Percentiles rank a stretch among this genome's conserved stretches.
These are phyloP conservation scores for Puccinia horiana DNA, from an alignment of 1,284 basidiomycete genomes.

Conservation along the genomic window DNA sequence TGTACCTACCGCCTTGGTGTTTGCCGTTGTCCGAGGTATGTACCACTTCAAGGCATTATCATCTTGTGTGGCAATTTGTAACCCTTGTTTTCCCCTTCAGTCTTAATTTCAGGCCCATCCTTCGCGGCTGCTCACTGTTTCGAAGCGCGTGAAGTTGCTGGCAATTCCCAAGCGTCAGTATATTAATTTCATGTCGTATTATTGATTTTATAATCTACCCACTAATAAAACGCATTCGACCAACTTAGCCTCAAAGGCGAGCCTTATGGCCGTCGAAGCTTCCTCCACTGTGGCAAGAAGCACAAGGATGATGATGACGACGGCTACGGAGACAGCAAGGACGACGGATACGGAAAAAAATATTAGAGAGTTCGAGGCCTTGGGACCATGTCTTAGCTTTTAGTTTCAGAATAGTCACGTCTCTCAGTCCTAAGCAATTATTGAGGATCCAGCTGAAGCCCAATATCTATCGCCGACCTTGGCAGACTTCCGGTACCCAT, in stretches of 20 bases:
- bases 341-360: neutral
- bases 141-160: slow-evolving; percentile 16
- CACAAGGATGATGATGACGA: slow-evolving; percentile 27
- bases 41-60: neutral
- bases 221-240: neutral
- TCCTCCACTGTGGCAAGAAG: slow-evolving; percentile 15
- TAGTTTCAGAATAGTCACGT: neutral
- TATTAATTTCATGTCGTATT: neutral
- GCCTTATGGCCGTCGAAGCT: slow-evolving; percentile 21
- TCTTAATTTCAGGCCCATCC: slow-evolving; percentile 9
- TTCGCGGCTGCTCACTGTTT: slow-evolving; percentile 13
- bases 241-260: slow-evolving; percentile 12
- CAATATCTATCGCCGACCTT: neutral
- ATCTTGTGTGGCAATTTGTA: neutral
- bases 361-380: neutral
- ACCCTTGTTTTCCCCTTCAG: neutral
- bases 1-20: neutral
- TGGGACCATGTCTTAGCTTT: neutral
- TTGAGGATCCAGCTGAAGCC: neutral
- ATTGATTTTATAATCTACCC: too few relatives aligned
- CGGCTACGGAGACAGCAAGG: slow-evolving; percentile 11
- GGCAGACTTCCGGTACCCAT: neutral
- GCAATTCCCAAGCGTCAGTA: slow-evolving; percentile 11
- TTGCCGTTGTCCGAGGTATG: neutral
- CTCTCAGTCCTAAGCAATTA: neutral